Evolutionary conservation across 768 basidiomycete species (phyloP), one percentile per base, ranked within the genome.

Genomic region (Termitomyces sp.): DNA sequence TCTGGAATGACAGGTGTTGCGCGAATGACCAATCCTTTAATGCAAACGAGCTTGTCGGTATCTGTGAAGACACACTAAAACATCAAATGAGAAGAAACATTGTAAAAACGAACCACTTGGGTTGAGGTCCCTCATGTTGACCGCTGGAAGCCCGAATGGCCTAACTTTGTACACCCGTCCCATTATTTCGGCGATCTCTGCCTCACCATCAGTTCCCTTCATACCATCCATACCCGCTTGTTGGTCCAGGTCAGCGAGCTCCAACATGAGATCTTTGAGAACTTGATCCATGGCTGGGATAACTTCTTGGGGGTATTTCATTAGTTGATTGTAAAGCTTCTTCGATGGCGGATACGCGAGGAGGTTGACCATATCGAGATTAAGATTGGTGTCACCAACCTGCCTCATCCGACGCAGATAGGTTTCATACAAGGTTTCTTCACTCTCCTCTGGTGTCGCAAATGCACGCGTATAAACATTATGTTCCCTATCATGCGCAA

Each of bases 1-100:
- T 99, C 97, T 4, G 97, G 97, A 59, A 98, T 98, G 67, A 99
- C 91, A 12, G 96, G 93, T 0, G 97, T 98, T 0, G 95, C 92
- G 24, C 97, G 90, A 61, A 99, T 98, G 66, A 98, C 94, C 7
- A 99, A 85, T 58, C 97, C 97, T 71, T 96, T 97, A 76, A 99
- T 89, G 58, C 85, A 88, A 20, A 97, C 91, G 20, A 99, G 86
- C 73, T 98, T 97, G 81, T 99, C 97, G 65, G 97, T 99, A 68
- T 99, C 97, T 98, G 61, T 36, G 57, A 48, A 57, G 27, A 36
- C 13, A 56, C 12, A 12, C 31, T 31, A 16, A 47, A 27, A 48
- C 41, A 36, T 37, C 22, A 22, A 16, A 51, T 48, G 11, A 42
- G 55, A 45, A 20, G 53, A 58, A 31, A 44, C 37, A n/a, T 46